Percentiles rank a stretch among this genome's conserved stretches.
Evolutionary conservation across 2,329 filamentous ascomycete species (phyloP).

Genomic region (Aspergillus caelatus): DNA sequence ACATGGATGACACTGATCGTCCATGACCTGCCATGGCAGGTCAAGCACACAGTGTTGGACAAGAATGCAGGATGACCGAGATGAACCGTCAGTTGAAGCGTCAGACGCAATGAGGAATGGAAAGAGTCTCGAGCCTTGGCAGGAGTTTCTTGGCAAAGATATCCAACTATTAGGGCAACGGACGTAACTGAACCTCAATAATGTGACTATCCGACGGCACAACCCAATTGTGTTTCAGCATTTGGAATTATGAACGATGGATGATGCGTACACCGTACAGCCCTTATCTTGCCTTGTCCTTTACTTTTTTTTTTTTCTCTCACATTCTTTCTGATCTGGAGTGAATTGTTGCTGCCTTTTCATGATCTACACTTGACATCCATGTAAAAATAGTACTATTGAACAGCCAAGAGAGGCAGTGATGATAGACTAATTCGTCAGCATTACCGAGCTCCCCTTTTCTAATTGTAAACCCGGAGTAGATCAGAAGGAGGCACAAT

Average conservation of each 20-base stretch:
- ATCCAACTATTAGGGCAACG: background rate
- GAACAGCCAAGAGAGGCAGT: constrained; percentile 1
- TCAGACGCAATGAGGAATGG: background rate
- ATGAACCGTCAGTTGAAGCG: background rate
- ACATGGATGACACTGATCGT: background rate
- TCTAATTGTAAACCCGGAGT: background rate
- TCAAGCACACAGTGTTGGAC: background rate
- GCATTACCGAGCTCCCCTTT: background rate
- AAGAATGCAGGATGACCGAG: background rate
- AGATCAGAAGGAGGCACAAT: background rate
- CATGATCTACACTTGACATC: background rate
- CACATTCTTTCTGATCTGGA: background rate
- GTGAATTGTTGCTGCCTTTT: background rate
- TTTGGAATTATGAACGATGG: background rate
- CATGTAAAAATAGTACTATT: background rate
- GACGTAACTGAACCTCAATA: background rate
- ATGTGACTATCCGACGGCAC: background rate
- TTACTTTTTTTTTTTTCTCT: background rate
- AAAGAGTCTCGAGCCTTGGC: constrained; percentile 2
- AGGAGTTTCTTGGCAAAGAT: constrained; percentile 7
- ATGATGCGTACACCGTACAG: background rate
- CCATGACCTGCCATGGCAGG: background rate
- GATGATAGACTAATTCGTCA: background rate
- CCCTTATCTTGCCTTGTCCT: too few relatives aligned
- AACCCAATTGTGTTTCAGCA: constrained; percentile 2